Evolutionary conservation across 768 basidiomycete genomes (phyloP).

Genomic region (Galerina sulciceps): DNA sequence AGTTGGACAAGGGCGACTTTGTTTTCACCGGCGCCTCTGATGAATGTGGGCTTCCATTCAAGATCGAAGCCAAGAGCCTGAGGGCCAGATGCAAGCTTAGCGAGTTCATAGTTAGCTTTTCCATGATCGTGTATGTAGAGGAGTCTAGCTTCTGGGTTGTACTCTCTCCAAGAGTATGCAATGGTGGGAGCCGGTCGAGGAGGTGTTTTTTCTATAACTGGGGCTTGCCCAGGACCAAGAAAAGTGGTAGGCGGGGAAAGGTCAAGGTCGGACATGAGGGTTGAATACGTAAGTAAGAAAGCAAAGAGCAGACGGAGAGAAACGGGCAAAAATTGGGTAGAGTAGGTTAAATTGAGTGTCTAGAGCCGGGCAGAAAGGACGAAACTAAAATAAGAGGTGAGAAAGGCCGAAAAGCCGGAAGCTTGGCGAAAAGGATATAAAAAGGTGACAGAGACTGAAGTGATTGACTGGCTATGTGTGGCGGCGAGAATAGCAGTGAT

Average conservation of each 20-base stretch:
- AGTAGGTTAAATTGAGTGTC: not conserved
- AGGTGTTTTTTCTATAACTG: constrained; percentile 20
- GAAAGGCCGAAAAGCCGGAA: constrained; percentile 24
- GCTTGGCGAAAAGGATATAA: constrained; percentile 19
- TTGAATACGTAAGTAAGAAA: too few relatives aligned
- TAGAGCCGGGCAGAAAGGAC: not conserved
- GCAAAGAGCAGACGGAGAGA: not conserved
- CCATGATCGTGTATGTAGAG: constrained; percentile 39
- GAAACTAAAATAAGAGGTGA: constrained; percentile 16
- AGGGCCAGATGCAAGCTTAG: constrained; percentile 31
- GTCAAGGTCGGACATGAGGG: not conserved
- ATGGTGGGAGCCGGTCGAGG: constrained; percentile 34
- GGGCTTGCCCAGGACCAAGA: constrained; percentile 1
- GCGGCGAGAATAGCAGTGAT: not conserved
- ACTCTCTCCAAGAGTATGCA: constrained; percentile 40
- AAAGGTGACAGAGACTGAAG: not conserved
- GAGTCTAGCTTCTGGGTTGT: constrained; percentile 31
- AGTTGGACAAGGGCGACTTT: constrained; percentile 78
- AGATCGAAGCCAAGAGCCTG: constrained; percentile 71
- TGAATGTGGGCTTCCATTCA: constrained; percentile 75
- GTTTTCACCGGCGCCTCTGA: constrained; percentile 59
- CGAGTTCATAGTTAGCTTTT: constrained; percentile 35
- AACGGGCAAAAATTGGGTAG: not conserved
- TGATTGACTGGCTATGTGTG: constrained; percentile 8
- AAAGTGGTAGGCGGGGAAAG: not conserved